These are phyloP conservation scores for Auriscalpium vulgare DNA, from an alignment of 768 basidiomycete genomes.

Conservation along the genomic window DNA sequence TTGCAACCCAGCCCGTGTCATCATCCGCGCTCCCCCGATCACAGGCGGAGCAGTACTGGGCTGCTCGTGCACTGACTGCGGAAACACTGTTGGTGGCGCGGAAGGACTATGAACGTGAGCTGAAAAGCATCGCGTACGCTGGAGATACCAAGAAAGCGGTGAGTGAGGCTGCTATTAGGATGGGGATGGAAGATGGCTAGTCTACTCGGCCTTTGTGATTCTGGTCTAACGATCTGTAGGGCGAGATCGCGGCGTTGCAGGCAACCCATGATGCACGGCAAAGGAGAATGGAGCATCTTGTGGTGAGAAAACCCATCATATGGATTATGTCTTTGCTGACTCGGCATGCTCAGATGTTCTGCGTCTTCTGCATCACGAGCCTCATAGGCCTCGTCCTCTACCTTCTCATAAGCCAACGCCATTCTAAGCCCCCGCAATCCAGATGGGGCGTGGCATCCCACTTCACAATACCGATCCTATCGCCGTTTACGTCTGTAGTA, in stretches of 20 bases:
- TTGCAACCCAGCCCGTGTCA: background rate
- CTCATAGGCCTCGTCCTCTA: constrained; percentile 7
- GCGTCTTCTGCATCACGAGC: constrained; percentile 3
- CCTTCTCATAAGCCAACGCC: background rate
- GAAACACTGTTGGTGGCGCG: constrained; percentile 51
- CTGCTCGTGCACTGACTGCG: constrained; percentile 53
- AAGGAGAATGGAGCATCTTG: constrained; percentile 4
- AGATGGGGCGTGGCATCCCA: constrained; percentile 35
- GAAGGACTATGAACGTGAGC: constrained; percentile 40
- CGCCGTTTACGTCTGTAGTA: constrained; percentile 74
- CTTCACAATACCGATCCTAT: constrained; percentile 72
- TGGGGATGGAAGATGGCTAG: background rate
- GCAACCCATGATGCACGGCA: background rate
- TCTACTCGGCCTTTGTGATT: constrained; percentile 32
- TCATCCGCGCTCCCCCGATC: constrained; percentile 18
- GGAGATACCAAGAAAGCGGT: constrained; percentile 44
- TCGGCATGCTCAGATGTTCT: background rate
- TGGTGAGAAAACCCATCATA: constrained; percentile 10
- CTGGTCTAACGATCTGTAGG: constrained; percentile 21
- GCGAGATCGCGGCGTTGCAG: background rate
- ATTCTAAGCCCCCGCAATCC: background rate
- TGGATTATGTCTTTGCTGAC: background rate
- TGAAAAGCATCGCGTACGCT: constrained; percentile 31
- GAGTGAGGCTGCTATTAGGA: constrained; percentile 15
- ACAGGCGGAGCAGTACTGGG: constrained; percentile 55